Percentiles rank a stretch among this genome's conserved stretches.
These are phyloP conservation scores for Septoria petroselini DNA, from an alignment of 2,329 filamentous ascomycete species.

Conservation along the genomic window DNA sequence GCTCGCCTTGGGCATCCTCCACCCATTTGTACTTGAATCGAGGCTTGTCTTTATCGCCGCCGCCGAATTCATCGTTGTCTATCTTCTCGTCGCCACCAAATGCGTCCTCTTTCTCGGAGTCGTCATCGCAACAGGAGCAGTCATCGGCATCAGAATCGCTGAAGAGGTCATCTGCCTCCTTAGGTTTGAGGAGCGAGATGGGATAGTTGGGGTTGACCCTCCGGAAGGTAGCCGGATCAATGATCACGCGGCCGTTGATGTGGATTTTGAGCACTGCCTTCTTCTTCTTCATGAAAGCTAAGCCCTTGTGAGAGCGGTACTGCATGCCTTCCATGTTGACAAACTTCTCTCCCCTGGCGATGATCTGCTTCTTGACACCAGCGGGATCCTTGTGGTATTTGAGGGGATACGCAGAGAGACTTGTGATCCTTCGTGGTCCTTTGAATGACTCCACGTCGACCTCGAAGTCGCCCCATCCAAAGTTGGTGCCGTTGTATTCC, in stretches of 20 bases:
- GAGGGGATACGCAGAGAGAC: slow-evolving; percentile 71
- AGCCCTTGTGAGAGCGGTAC: slow-evolving; percentile 77
- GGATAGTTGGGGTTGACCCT: slow-evolving; percentile 84
- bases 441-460: slow-evolving; percentile 73
- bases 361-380: slow-evolving; percentile 61
- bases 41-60: slow-evolving; percentile 42
- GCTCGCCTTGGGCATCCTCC: slow-evolving; percentile 50
- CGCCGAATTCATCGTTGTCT: slow-evolving; percentile 49
- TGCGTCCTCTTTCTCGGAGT: slow-evolving; percentile 42
- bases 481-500: slow-evolving; percentile 83
- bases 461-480: slow-evolving; percentile 69
- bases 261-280: slow-evolving; percentile 73
- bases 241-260: slow-evolving; percentile 83
- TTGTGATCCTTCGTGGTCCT: slow-evolving; percentile 77
- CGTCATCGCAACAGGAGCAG: slow-evolving; percentile 42
- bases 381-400: slow-evolving; percentile 73
- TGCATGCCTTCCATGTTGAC: slow-evolving; percentile 76
- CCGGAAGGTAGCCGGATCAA: slow-evolving; percentile 78
- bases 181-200: slow-evolving; percentile 69
- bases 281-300: slow-evolving; percentile 82
- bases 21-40: slow-evolving; percentile 43
- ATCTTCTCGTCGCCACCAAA: slow-evolving; percentile 49
- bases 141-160: slow-evolving; percentile 51
- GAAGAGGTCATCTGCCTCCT: slow-evolving; percentile 51
- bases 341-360: slow-evolving; percentile 82